Base-by-base conservation (phyloP, 1,139 yeast genomes). In the Groenewaldozyma sp. region DNA sequence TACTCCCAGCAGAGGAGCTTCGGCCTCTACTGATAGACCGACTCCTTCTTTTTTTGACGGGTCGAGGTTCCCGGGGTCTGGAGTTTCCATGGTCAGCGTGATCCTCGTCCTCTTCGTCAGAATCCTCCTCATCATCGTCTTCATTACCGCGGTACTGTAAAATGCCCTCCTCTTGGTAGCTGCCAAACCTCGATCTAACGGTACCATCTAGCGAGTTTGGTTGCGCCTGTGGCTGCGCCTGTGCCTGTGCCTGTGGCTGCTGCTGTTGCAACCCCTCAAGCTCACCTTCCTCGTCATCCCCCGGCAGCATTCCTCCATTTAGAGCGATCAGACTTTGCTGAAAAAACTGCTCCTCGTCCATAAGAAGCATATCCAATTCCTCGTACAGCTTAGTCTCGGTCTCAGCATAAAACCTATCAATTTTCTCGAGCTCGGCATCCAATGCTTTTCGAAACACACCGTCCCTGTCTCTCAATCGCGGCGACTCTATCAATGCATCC, bases 361-460 rank as follows among this genome's bases (percentile, higher is more conserved):
- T 65, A 19, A 71, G 49, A 41, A 78, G 61, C 31, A 63, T 62
- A 38, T 67, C 70, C 51, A 70, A 73, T 38, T 70, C 73, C 11
- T 49, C 58, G 40, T 57, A 66, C 2, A 77, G 60, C 46, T 72
- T 74, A 17, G 56, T 54, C 52, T 75, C 80, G 42, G 73, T 76
- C 4, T 52, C 49, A 31, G 55, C 53, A 55, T 71, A 78, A 52
- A 81, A 81, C n/a, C 55, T 55, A 53, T 73, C 71, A 32, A 82
- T 69, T 52, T 78, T 78, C 28, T 54, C 52, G 43, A 77, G 65
- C 54, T 81, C 87, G 22, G 54, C 58, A 49, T 78, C 69, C 42
- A 81, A 64, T 14, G 76, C 74, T 39, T 63, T 60, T 28, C 66
- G 50, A 48, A 81, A 81, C 1, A 67, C 65, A 21, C 62, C 64